Evolutionary conservation across 2,329 filamentous ascomycete species (phyloP).

Genomic region (Diaporthe sp.): DNA sequence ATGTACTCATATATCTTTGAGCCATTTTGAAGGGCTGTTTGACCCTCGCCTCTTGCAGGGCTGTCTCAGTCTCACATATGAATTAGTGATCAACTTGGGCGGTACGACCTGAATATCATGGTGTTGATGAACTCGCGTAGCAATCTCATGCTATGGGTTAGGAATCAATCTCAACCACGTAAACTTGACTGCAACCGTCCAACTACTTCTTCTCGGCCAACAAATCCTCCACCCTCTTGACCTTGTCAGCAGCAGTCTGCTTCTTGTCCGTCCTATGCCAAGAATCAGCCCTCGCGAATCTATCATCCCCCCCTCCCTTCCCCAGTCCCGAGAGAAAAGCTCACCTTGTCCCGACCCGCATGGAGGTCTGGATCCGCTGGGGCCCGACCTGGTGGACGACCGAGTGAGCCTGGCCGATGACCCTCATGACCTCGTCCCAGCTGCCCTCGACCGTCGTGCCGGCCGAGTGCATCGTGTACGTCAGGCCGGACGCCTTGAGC

Average conservation of each 20-base stretch:
- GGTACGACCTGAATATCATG: too few relatives aligned
- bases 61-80: not conserved
- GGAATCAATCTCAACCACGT: not conserved
- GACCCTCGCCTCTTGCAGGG: not conserved
- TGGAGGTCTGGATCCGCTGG: slow-evolving; percentile 87
- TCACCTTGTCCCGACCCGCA: slow-evolving; percentile 85
- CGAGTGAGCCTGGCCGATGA: slow-evolving; percentile 88
- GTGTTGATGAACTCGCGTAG: not conserved
- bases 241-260: slow-evolving; percentile 86
- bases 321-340: slow-evolving; percentile 44
- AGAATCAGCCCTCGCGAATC: not conserved
- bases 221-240: slow-evolving; percentile 71
- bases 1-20: not conserved
- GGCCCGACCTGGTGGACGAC: slow-evolving; percentile 84
- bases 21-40: not conserved
- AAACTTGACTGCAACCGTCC: too few relatives aligned
- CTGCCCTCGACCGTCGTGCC: slow-evolving; percentile 94
- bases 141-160: not conserved
- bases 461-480: slow-evolving; percentile 91
- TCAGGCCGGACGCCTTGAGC: slow-evolving; percentile 83
- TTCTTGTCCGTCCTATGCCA: slow-evolving; percentile 81
- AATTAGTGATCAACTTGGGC: too few relatives aligned
- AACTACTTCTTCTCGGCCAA: slow-evolving; percentile 51
- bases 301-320: too few relatives aligned
- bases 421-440: slow-evolving; percentile 89